Conservation (phyloP, 345 rosid species). For the Camelina sativa region DNA sequence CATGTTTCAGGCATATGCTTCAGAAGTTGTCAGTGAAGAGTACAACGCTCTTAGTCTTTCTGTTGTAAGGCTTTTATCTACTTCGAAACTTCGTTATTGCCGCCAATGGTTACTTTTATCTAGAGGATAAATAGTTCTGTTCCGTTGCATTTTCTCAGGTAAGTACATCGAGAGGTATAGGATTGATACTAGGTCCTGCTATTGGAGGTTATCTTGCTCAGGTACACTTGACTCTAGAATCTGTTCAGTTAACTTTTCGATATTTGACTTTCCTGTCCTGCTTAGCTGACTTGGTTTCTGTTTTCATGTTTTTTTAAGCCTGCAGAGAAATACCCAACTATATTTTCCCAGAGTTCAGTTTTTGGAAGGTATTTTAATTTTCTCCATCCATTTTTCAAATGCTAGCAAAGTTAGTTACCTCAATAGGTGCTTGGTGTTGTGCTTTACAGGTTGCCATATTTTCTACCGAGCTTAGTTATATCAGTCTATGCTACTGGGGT, state of each 20-base stretch:
- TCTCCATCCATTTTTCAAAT: constrained; percentile 1
- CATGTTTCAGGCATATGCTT: constrained; percentile 74
- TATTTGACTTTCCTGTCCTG: not conserved
- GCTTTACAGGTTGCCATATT: constrained; percentile 72
- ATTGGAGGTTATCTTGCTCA: constrained; percentile 85
- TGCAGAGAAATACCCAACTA: constrained; percentile 65
- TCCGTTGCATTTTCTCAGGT: constrained; percentile 46
- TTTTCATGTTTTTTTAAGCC: constrained; percentile 54
- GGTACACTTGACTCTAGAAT: constrained; percentile 45
- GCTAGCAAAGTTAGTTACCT: not conserved
- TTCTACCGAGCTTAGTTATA: constrained; percentile 75
- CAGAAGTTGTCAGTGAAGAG: constrained; percentile 73
- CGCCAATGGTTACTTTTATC: constrained; percentile 14
- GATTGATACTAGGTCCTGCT: constrained; percentile 81
- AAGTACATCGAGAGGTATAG: constrained; percentile 80
- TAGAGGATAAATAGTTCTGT: not conserved
- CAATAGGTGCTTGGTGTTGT: constrained; percentile 3
- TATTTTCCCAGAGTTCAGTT: constrained; percentile 56
- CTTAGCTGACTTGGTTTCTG: constrained; percentile 15
- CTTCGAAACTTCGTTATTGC: not conserved
- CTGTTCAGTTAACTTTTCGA: not conserved
- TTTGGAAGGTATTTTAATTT: constrained; percentile 68
- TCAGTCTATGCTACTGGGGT: constrained; percentile 60
- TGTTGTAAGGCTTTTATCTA: constrained; percentile 52
- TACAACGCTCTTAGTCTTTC: constrained; percentile 74